Evolutionary conservation across 2,329 filamentous ascomycete genomes (phyloP).

Genomic region (Ciborinia camelliae): DNA sequence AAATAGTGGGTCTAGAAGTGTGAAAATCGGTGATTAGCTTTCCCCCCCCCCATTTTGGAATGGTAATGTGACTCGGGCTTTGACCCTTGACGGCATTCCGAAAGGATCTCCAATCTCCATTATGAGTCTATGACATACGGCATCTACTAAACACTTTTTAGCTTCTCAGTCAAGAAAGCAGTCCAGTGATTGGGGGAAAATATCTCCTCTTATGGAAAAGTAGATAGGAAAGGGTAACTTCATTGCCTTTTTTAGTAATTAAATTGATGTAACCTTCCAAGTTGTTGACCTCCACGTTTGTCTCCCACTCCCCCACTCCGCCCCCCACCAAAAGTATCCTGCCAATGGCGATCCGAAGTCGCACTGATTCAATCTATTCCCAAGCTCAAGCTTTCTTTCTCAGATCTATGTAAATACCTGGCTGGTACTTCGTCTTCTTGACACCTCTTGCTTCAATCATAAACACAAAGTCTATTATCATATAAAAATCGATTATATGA

Average conservation of each 20-base stretch:
- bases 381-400: background rate
- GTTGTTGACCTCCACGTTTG: background rate
- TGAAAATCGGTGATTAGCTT: background rate
- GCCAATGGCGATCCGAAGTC: background rate
- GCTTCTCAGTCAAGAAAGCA: background rate
- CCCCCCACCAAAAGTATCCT: constrained; percentile 3
- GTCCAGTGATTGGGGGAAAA: constrained; percentile 8
- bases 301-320: background rate
- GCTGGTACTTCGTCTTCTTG: background rate
- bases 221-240: background rate
- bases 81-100: constrained; percentile 9
- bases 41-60: background rate
- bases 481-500: too few relatives aligned
- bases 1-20: background rate
- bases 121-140: background rate
- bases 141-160: background rate
- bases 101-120: constrained; percentile 4
- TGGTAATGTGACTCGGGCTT: background rate
- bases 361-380: background rate
- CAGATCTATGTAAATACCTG: background rate
- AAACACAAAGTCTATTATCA: background rate
- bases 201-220: constrained; percentile 1
- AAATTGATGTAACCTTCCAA: background rate
- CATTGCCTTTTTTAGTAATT: constrained; percentile 9
- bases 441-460: background rate